phyloP scores from a whole-genome alignment of 352 stramenopile genomes.

The Globisporangium alternatum region DNA sequence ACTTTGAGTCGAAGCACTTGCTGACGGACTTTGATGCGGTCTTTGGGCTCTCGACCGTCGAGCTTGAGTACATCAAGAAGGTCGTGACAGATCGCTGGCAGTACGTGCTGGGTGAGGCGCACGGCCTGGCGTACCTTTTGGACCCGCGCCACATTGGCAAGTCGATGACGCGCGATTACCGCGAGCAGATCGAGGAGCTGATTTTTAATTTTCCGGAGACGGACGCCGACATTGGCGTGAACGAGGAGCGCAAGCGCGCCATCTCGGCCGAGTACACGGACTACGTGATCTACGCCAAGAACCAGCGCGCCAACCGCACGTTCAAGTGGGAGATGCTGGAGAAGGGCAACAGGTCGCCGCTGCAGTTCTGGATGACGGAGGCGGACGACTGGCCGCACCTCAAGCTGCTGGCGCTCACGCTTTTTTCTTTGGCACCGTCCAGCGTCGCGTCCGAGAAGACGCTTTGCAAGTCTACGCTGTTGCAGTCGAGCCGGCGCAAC shows the following conservation, averaged over 20 bases:
- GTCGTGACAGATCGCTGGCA: constrained; percentile 73
- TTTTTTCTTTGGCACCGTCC: constrained; percentile 75
- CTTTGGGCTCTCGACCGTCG: constrained; percentile 60
- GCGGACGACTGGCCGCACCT: constrained; percentile 78
- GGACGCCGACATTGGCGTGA: constrained; percentile 57
- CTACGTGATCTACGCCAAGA: constrained; percentile 83
- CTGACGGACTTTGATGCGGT: constrained; percentile 74
- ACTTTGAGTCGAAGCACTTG: constrained; percentile 79
- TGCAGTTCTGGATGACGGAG: constrained; percentile 81
- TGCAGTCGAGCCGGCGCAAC: constrained; percentile 66
- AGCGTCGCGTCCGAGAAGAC: constrained; percentile 73
- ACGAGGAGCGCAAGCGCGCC: constrained; percentile 64
- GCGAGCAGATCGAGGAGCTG: constrained; percentile 79
- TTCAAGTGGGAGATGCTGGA: constrained; percentile 87
- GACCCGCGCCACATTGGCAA: constrained; percentile 82
- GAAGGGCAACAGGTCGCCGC: constrained; percentile 67
- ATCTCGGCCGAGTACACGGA: constrained; percentile 76
- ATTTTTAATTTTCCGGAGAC: constrained; percentile 82
- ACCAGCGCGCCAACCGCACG: constrained; percentile 70
- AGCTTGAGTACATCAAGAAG: constrained; percentile 83
- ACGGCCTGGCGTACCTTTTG: constrained; percentile 69
- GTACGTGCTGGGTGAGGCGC: constrained; percentile 73
- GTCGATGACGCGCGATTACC: constrained; percentile 79
- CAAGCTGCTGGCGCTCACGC: constrained; percentile 65
- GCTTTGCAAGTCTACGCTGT: constrained; percentile 59